These are phyloP conservation scores for Mortierella sp. DNA, from an alignment of 371 early-diverging fungal genomes.

Conservation along the genomic window DNA sequence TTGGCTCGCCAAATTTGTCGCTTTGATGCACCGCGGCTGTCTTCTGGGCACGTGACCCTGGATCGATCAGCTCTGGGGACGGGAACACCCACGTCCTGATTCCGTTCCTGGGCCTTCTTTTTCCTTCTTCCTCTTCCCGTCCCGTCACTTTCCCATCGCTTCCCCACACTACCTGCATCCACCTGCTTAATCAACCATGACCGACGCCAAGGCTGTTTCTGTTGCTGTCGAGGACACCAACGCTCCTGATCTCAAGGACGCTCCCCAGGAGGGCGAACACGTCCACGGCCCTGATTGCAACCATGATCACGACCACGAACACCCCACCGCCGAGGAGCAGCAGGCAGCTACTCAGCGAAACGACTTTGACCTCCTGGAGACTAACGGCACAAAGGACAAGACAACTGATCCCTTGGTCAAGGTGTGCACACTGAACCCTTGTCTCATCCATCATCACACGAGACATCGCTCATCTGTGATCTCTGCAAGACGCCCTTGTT, in stretches of 20 bases:
- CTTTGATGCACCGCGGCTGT: no score
- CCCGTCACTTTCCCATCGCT: conserved; percentile 5
- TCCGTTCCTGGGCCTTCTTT: conserved; percentile 10
- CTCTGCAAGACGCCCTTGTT: no score
- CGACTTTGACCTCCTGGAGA: conserved; percentile 71
- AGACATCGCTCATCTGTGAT: background rate
- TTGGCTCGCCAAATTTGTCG: no score
- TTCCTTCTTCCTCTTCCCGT: background rate
- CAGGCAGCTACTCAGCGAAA: conserved; percentile 52
- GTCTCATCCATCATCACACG: background rate
- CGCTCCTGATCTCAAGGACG: conserved; percentile 21
- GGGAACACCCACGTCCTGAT: no score
- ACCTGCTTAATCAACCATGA: conserved; percentile 26
- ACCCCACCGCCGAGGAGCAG: conserved; percentile 9
- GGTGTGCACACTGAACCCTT: conserved; percentile 9
- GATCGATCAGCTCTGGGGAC: no score
- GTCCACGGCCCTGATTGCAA: conserved; percentile 45
- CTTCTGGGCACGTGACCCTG: no score
- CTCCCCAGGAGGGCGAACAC: conserved; percentile 34
- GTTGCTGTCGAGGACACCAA: conserved; percentile 24
- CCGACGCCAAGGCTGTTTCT: conserved; percentile 35
- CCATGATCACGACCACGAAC: conserved; percentile 53
- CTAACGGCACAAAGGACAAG: conserved; percentile 63
- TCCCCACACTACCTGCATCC: conserved; percentile 8
- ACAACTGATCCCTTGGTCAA: conserved; percentile 70